Evolutionary conservation across 2,329 filamentous ascomycete species (phyloP).

Genomic region (Monilinia aucupariae): DNA sequence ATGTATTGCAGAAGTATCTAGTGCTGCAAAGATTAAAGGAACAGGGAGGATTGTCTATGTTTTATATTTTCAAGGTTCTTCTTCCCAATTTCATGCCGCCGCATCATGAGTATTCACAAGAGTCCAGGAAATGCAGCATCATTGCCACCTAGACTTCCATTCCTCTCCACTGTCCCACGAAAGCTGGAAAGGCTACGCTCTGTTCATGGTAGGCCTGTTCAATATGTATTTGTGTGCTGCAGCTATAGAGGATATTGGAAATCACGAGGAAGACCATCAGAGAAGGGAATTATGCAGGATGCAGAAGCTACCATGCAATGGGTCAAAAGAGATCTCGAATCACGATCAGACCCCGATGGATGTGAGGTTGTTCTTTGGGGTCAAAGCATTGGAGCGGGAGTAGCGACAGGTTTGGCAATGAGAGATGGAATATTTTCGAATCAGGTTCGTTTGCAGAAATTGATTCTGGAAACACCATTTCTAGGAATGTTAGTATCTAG

Average conservation of each 20-base stretch:
- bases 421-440: constrained; percentile 19
- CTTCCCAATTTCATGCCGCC: constrained; percentile 19
- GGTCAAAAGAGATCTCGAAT: constrained; percentile 44
- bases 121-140: constrained; percentile 53
- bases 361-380: constrained; percentile 61
- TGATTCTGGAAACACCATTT: constrained; percentile 74
- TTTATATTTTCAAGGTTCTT: constrained; percentile 51
- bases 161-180: constrained; percentile 49
- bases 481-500: constrained; percentile 46
- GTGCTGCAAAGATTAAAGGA: not conserved
- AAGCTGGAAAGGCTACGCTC: constrained; percentile 38
- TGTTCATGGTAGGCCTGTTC: constrained; percentile 18
- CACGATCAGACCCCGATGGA: constrained; percentile 19
- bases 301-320: constrained; percentile 59
- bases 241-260: constrained; percentile 62
- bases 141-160: constrained; percentile 50
- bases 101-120: constrained; percentile 24
- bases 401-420: constrained; percentile 51
- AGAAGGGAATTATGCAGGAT: constrained; percentile 65
- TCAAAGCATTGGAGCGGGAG: constrained; percentile 69
- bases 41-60: constrained; percentile 42
- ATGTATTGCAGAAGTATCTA: constrained; percentile 40
- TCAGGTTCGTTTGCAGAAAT: constrained; percentile 35
- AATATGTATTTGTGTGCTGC: constrained; percentile 49
- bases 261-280: constrained; percentile 64